phyloP scores from a whole-genome alignment of 164 flowering plant genomes.

The Taxillus chinensis region DNA sequence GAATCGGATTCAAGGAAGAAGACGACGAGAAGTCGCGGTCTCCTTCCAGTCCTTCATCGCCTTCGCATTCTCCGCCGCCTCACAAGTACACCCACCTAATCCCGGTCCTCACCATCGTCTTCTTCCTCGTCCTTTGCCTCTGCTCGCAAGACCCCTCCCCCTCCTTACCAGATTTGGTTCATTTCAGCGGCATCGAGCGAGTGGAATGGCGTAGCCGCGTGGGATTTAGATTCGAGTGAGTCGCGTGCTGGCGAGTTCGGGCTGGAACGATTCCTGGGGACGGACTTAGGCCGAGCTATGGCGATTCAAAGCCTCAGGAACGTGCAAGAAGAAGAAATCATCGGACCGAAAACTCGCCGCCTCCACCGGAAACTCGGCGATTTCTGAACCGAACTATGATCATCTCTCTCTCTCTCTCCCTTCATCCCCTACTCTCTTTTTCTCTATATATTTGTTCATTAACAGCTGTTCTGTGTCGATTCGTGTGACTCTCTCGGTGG shows the following conservation, averaged over 20 bases:
- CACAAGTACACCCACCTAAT: conserved; percentile 51
- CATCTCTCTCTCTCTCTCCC: neutral
- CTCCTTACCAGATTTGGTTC: conserved; percentile 23
- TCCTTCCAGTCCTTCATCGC: too few relatives aligned
- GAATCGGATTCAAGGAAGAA: conserved; percentile 10
- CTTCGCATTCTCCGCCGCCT: conserved; percentile 8
- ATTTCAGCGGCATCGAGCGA: conserved; percentile 25
- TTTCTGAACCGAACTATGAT: conserved; percentile 21
- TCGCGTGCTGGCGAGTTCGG: conserved; percentile 12
- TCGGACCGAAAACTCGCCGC: conserved; percentile 12
- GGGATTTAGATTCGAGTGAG: conserved; percentile 10
- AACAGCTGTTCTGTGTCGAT: neutral
- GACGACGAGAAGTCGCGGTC: too few relatives aligned
- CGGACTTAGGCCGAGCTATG: conserved; percentile 25
- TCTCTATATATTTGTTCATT: too few relatives aligned
- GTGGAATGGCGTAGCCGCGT: too few relatives aligned
- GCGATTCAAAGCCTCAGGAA: conserved; percentile 39
- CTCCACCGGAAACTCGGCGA: conserved; percentile 36
- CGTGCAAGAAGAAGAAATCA: conserved; percentile 20
- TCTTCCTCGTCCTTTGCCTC: conserved; percentile 20
- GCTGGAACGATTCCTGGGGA: conserved; percentile 8
- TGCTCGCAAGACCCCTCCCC: too few relatives aligned
- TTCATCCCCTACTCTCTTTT: too few relatives aligned
- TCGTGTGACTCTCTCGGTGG: neutral
- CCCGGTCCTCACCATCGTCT: conserved; percentile 51